Conservation (phyloP, 768 basidiomycete species). For the Naganishia onofrii region DNA sequence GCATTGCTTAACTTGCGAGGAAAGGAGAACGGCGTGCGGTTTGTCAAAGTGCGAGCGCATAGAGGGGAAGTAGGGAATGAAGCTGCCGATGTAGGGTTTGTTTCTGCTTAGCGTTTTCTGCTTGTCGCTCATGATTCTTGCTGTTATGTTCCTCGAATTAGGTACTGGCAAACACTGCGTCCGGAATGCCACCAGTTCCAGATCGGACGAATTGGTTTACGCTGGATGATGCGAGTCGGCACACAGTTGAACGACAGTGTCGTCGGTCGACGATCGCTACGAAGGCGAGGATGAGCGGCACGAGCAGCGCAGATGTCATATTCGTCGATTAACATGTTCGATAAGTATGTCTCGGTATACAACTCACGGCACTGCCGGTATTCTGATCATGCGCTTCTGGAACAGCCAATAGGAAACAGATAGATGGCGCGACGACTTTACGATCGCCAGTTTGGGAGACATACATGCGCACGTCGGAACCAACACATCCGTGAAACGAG, state of each 20-base stretch:
- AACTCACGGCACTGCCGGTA: too few relatives aligned
- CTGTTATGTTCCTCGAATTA: constrained; percentile 17
- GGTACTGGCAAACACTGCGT: constrained; percentile 44
- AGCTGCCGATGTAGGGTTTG: constrained; percentile 63
- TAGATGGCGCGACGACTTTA: too few relatives aligned
- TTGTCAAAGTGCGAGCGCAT: constrained; percentile 77
- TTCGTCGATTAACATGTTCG: too few relatives aligned
- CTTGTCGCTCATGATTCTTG: neutral
- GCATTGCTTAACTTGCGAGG: constrained; percentile 63
- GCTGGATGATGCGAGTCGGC: constrained; percentile 33
- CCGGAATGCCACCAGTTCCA: constrained; percentile 35
- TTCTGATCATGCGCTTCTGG: too few relatives aligned
- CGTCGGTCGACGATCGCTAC: neutral
- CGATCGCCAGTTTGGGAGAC: too few relatives aligned
- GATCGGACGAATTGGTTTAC: constrained; percentile 42
- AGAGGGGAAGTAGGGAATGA: constrained; percentile 78
- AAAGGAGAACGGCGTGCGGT: constrained; percentile 54
- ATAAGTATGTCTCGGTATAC: too few relatives aligned
- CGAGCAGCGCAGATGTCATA: too few relatives aligned
- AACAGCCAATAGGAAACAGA: too few relatives aligned
- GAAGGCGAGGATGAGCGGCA: neutral
- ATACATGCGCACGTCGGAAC: too few relatives aligned
- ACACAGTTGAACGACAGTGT: neutral
- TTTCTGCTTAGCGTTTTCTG: neutral
- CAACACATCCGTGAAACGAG: too few relatives aligned